phyloP scores from a whole-genome alignment of 2,329 filamentous ascomycete genomes.

The Ophiocordyceps camponoti-leonardi region DNA sequence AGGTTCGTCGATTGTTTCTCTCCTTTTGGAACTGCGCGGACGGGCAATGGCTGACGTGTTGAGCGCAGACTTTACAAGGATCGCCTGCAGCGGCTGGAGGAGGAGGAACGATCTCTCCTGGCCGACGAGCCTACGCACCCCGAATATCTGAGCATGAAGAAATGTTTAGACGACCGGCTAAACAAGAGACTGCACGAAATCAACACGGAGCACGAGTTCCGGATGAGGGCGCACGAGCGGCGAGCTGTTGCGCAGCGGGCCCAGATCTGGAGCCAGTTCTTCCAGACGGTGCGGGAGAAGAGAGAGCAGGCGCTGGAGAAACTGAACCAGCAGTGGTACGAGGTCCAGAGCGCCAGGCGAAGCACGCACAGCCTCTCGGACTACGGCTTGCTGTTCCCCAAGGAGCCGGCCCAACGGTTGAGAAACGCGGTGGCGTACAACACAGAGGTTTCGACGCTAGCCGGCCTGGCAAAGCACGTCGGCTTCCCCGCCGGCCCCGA shows the following conservation, averaged over 20 bases:
- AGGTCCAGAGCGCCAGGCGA: constrained; percentile 77
- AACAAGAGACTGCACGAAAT: constrained; percentile 67
- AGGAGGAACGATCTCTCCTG: constrained; percentile 44
- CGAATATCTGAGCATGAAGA: constrained; percentile 79
- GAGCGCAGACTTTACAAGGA: constrained; percentile 64
- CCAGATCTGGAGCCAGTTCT: constrained; percentile 80
- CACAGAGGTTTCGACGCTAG: constrained; percentile 78
- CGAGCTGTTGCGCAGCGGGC: constrained; percentile 67
- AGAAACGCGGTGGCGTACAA: constrained; percentile 84
- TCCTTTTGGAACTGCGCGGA: neutral
- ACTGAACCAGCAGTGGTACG: constrained; percentile 80
- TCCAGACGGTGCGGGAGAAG: constrained; percentile 68
- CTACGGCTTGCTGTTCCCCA: constrained; percentile 67
- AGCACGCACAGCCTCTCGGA: constrained; percentile 66
- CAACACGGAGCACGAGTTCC: constrained; percentile 55
- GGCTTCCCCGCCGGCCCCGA: constrained; percentile 92
- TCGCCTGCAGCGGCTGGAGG: constrained; percentile 63
- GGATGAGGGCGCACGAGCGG: constrained; percentile 53
- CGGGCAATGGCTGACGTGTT: neutral
- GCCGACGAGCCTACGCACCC: constrained; percentile 59
- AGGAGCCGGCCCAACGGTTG: constrained; percentile 59
- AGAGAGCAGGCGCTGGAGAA: constrained; percentile 65
- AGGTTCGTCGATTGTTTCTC: constrained; percentile 29
- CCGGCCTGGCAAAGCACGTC: constrained; percentile 84
- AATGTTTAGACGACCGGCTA: constrained; percentile 66